These are phyloP conservation scores for Ophiorrhiza pumila DNA, from an alignment of 257 asterid species.

Conservation along the genomic window DNA sequence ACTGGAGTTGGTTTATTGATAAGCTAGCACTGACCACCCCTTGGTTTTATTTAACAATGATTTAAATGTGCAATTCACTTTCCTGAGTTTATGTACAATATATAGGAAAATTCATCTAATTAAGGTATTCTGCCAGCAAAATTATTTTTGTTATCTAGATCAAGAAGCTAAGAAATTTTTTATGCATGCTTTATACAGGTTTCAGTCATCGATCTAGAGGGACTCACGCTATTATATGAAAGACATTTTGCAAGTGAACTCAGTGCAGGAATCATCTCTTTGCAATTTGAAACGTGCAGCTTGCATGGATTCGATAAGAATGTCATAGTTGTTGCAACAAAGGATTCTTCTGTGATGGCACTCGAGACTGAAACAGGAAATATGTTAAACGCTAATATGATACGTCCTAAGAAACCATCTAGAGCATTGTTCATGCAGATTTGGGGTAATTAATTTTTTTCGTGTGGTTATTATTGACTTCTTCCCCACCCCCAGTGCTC, in stretches of 20 bases:
- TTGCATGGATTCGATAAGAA: conserved; percentile 89
- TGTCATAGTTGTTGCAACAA: conserved; percentile 62
- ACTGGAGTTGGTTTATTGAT: conserved; percentile 2
- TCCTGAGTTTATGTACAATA: not conserved
- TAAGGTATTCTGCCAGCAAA: not conserved
- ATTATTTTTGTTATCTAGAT: not conserved
- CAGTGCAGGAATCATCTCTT: conserved; percentile 64
- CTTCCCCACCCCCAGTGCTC: not conserved
- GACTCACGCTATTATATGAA: conserved; percentile 59
- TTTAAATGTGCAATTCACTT: not conserved
- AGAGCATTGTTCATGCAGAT: conserved; percentile 66
- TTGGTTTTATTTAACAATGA: not conserved
- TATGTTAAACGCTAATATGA: conserved; percentile 48
- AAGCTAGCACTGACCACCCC: not conserved
- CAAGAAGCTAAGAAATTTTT: not conserved
- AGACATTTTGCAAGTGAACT: conserved; percentile 70
- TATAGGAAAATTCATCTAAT: not conserved
- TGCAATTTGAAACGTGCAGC: conserved; percentile 67
- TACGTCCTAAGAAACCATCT: conserved; percentile 76
- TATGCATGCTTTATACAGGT: conserved; percentile 42
- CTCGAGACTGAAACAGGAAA: conserved; percentile 81
- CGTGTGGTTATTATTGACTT: not conserved
- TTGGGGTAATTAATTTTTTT: conserved; percentile 47
- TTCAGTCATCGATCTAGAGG: conserved; percentile 55
- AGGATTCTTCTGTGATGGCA: conserved; percentile 75